A percentile compares a stretch with the other conserved stretches of the same genome.
phyloP scores from a whole-genome alignment of 1,139 yeast genomes.

The Trichomonascaceae sp. region DNA sequence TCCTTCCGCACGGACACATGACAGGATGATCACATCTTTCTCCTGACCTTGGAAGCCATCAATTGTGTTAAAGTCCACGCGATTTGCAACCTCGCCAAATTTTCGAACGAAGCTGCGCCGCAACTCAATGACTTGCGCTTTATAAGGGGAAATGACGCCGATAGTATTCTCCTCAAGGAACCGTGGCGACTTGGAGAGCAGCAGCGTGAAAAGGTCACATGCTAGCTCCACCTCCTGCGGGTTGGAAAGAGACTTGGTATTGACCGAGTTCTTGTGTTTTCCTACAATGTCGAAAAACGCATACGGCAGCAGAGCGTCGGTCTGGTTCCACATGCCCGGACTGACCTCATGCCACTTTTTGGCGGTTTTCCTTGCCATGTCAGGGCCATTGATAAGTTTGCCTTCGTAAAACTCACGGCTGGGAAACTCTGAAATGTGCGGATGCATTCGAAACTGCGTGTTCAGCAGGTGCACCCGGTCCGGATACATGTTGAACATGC shows the following conservation, averaged over 20 bases:
- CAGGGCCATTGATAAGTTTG: conserved; percentile 59
- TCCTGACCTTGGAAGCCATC: conserved; percentile 99
- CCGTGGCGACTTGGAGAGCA: conserved; percentile 15
- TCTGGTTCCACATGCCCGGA: no score
- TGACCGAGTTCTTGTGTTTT: conserved; percentile 46
- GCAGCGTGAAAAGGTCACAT: conserved; percentile 42
- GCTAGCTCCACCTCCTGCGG: conserved; percentile 59
- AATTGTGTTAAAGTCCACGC: conserved; percentile 82
- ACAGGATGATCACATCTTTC: conserved; percentile 81
- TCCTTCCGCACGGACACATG: conserved; percentile 80
- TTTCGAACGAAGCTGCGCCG: conserved; percentile 41
- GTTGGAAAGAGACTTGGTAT: conserved; percentile 61
- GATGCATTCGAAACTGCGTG: conserved; percentile 99
- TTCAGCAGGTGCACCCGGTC: conserved; percentile 60
- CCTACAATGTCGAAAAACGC: conserved; percentile 62
- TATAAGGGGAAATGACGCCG: conserved; percentile 91
- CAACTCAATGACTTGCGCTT: conserved; percentile 62
- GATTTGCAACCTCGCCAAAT: conserved; percentile 55
- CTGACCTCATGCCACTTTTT: conserved; percentile 77
- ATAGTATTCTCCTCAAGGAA: conserved; percentile 41
- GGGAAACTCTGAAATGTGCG: conserved; percentile 77
- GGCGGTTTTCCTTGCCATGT: conserved; percentile 43
- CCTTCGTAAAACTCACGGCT: conserved; percentile 70
- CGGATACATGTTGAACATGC: conserved; percentile 67
- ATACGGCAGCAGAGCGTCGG: conserved; percentile 49